Conservation (phyloP, 225 moss, liverwort and hornwort species). For the Anthoceros angustus region DNA sequence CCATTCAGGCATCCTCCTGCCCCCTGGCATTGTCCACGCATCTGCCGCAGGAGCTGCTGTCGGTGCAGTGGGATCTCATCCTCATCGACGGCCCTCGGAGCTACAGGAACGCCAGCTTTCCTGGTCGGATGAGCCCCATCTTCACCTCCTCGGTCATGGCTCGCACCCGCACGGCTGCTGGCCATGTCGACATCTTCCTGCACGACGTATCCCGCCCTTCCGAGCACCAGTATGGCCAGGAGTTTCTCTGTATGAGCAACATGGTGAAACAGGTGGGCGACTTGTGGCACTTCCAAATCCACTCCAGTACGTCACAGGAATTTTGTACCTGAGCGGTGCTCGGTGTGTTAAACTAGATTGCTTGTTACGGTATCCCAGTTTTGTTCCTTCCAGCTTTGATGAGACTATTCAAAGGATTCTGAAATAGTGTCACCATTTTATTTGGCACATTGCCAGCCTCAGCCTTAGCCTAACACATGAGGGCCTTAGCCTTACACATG, state of each 20-base stretch:
- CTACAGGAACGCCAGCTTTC: not conserved
- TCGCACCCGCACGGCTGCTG: not conserved
- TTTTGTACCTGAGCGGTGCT: not conserved
- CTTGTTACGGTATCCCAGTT: too few species aligned
- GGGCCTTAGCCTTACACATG: too few species aligned
- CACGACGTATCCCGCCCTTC: not conserved
- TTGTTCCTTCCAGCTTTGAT: too few species aligned
- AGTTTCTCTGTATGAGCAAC: not conserved
- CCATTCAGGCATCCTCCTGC: conserved; percentile 18
- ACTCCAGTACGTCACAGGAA: not conserved
- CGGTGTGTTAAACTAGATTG: too few species aligned
- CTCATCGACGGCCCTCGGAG: not conserved
- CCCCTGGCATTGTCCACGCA: conserved; percentile 22
- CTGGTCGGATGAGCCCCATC: conserved; percentile 1
- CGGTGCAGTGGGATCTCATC: conserved; percentile 21
- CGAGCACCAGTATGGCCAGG: not conserved
- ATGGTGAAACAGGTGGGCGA: not conserved
- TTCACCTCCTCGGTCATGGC: not conserved
- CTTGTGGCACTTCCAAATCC: not conserved
- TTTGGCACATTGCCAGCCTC: too few species aligned
- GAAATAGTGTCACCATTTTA: too few species aligned
- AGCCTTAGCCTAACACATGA: too few species aligned
- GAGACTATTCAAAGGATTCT: too few species aligned
- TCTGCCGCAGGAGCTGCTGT: conserved; percentile 8
- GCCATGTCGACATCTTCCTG: not conserved